phyloP scores from a whole-genome alignment of 345 rosid genomes.

The Geranium brycei region DNA sequence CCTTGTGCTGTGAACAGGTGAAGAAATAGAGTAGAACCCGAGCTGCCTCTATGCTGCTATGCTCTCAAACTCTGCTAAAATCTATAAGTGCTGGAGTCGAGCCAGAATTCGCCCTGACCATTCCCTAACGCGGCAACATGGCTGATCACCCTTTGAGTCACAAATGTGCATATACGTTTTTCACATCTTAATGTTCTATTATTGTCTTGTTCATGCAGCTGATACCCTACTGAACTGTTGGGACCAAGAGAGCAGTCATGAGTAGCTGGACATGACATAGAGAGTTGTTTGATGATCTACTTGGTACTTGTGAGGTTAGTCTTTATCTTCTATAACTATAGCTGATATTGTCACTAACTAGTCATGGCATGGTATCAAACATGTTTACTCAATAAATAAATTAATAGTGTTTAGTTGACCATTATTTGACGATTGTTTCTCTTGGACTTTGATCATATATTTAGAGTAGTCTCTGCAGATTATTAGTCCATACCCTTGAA shows the following conservation, averaged over 20 bases:
- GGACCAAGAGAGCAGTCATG: slow-evolving; percentile 7
- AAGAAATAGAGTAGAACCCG: slow-evolving; percentile 63
- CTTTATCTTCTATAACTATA: background rate
- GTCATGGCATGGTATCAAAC: background rate
- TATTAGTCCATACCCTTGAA: too few relatives aligned
- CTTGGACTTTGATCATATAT: background rate
- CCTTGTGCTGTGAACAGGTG: slow-evolving; percentile 71
- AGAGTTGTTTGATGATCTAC: background rate
- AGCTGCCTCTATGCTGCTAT: slow-evolving; percentile 73
- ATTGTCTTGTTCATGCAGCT: slow-evolving; percentile 19
- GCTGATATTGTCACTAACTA: too few relatives aligned
- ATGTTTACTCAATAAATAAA: background rate
- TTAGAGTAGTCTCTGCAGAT: too few relatives aligned
- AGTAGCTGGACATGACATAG: background rate
- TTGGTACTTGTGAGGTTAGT: background rate
- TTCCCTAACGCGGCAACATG: slow-evolving; percentile 81
- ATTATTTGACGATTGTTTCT: background rate
- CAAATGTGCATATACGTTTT: slow-evolving; percentile 62
- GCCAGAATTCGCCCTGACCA: slow-evolving; percentile 64
- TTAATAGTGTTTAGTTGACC: background rate
- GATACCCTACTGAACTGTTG: slow-evolving; percentile 37
- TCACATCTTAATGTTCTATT: too few relatives aligned
- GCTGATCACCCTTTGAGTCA: slow-evolving; percentile 67
- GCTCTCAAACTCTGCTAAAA: slow-evolving; percentile 67
- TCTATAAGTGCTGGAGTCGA: slow-evolving; percentile 40